phyloP scores from a whole-genome alignment of 176 grass and related monocot species.

The Tillandsia leiboldiana region DNA sequence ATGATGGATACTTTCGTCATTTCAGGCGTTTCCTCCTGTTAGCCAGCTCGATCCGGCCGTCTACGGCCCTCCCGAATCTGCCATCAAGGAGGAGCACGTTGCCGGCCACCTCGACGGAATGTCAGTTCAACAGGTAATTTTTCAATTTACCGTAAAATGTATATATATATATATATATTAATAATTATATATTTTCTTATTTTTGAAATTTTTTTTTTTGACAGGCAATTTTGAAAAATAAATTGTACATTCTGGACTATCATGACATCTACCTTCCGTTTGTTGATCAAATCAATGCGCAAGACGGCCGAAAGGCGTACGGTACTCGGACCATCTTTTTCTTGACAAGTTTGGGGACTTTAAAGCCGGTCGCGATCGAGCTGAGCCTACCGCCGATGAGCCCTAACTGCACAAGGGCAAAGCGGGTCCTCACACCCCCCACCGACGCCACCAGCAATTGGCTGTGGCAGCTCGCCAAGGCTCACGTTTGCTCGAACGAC shows the following conservation, averaged over 20 bases:
- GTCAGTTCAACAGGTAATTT: conserved; percentile 56
- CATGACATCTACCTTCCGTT: conserved; percentile 87
- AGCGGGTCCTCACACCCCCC: conserved; percentile 77
- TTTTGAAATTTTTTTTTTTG: neutral
- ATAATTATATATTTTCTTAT: neutral
- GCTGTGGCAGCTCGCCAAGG: conserved; percentile 97
- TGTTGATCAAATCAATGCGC: conserved; percentile 73
- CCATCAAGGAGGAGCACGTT: conserved; percentile 84
- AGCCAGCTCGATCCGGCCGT: conserved; percentile 74
- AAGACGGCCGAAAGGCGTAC: conserved; percentile 82
- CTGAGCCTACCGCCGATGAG: conserved; percentile 58
- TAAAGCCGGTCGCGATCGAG: conserved; percentile 89
- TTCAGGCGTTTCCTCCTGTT: conserved; percentile 65
- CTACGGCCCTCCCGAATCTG: conserved; percentile 76
- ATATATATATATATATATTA: neutral
- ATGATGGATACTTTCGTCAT: neutral
- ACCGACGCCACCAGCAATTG: conserved; percentile 74
- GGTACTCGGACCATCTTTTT: conserved; percentile 86
- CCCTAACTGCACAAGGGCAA: conserved; percentile 48
- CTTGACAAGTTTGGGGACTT: conserved; percentile 48
- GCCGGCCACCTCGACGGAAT: conserved; percentile 64
- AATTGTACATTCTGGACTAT: conserved; percentile 78
- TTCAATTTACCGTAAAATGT: neutral
- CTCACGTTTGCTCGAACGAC: conserved; percentile 94
- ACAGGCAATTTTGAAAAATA: conserved; percentile 43